Base-by-base conservation (phyloP, 129 eudicot genomes). In the Helianthus tuberosus region DNA sequence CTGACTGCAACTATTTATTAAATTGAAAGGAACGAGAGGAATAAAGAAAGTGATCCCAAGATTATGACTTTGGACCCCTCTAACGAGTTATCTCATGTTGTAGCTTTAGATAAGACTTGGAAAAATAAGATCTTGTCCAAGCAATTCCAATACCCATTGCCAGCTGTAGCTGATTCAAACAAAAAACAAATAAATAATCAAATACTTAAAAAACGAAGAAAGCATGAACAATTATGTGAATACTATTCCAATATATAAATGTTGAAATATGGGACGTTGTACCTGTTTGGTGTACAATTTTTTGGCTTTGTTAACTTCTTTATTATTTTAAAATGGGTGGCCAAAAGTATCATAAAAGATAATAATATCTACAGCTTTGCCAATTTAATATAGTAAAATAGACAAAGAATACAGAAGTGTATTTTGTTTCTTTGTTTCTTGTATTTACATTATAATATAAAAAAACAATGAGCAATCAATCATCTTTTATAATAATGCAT, bases 321-420 rank as follows among this genome's bases (percentile, higher is more conserved):
- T 5, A 38, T 53, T 70, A 70, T 52, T 70, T 52, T 16, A 20
- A 20, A 53, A 15, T 16, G 64, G 44, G 36, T 70, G 38, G 75
- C 75, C 75, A 64, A 70, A 70, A 70, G 75, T 52, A 35, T 32
- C 53, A 1, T n/a, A 36, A 35, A 55, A 68, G 32, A 69, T 25
- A 59, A 36, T 53, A 52, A 69, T 52, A 53, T 69, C 6, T 27
- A 15, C 63, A 4, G 3, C 51, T 52, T 35, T 70, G 7, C 15
- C 50, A 15, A 32, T 50, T 69, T 69, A 35, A 39, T 39, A 64
- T 64, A 64, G 16, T 64, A 36, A 23, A 38, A 52, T 64, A 63
- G 69, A 39, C 69, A 64, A 15, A 32, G 2, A 69, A 69, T 8
- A 52, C 57, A 69, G 12, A 53, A 27, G 36, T 14, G 10, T 35